Evolutionary conservation across 2,329 filamentous ascomycete genomes (phyloP), one percentile per base, ranked within the genome.

Genomic region (Fusarium sp.): DNA sequence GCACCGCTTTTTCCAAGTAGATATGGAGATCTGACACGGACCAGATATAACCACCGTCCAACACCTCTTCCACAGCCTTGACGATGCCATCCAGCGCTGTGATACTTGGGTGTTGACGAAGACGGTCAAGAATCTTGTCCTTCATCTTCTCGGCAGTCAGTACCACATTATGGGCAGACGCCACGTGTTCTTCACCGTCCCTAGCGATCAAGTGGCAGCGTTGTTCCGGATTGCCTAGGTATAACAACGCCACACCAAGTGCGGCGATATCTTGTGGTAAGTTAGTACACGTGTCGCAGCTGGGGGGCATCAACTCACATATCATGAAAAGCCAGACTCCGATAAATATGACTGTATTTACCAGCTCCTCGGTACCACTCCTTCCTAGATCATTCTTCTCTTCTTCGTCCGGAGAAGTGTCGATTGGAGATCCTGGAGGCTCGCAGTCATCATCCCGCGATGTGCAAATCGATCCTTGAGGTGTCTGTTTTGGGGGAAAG

Each of bases 91-190:
- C n/a, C 11, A 22, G 11, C 0, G 1, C 6, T 22, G 38, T 0
- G n/a, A 22, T 3, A 1, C 11, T 14, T 1, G 10, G 2, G 11
- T 42, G 1, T 14, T 8, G 40, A 3, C n/a, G 11, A 22, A 42
- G 40, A 6, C 11, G n/a, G 1, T 42, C 2, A 0, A 42, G 6
- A 8, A 42, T 14, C 6, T 11, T 42, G 3, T 22, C 11, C n/a
- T 22, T 42, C 1, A 42, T 3, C n/a, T 1, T 42, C 40, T 22
- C n/a, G 3, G 1, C 1, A 0, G 3, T n/a, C 3, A 22, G 6
- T 1, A 42, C 2, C 2, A 42, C 2, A 42, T 42, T 2, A 5
- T 7, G 4, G 3, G 5, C n/a, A 42, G 40, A 42, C 5, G n/a
- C n/a, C 3, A 22, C 40, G 11, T 42, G 40, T 14, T 42, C 40